phyloP scores from a whole-genome alignment of 345 rosid species.

The Fremontodendron californicum region DNA sequence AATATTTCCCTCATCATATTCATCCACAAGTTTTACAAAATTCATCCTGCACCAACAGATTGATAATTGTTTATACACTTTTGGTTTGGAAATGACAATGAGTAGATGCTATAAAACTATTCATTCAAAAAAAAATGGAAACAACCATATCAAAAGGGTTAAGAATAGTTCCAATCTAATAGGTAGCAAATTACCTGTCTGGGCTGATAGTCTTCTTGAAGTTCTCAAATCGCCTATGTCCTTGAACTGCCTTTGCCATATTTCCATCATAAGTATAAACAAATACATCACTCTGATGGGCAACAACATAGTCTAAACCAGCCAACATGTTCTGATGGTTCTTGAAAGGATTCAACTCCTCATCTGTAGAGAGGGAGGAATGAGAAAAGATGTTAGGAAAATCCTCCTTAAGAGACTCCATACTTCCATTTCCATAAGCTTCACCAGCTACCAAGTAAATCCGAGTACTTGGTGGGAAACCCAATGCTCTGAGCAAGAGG shows the following conservation, averaged over 20 bases:
- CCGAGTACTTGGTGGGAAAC: conserved; percentile 67
- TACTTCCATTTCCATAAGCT: conserved; percentile 81
- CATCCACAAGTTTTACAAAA: conserved; percentile 77
- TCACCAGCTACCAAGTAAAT: conserved; percentile 97
- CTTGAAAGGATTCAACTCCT: conserved; percentile 56
- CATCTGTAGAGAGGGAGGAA: conserved; percentile 66
- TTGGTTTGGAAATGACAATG: background rate
- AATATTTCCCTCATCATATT: conserved; percentile 66
- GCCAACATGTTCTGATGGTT: conserved; percentile 93
- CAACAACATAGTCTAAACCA: conserved; percentile 85
- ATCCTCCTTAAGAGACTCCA: conserved; percentile 64
- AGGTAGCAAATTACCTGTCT: conserved; percentile 52
- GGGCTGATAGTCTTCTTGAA: conserved; percentile 88
- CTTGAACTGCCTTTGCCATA: conserved; percentile 98
- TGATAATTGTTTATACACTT: background rate
- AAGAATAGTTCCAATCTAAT: background rate
- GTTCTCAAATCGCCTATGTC: conserved; percentile 81
- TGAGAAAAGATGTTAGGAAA: conserved; percentile 81
- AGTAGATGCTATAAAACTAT: background rate
- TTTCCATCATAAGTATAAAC: conserved; percentile 89
- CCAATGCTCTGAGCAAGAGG: conserved; percentile 74
- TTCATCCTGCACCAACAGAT: conserved; percentile 56
- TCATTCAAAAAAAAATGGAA: conserved; percentile 1
- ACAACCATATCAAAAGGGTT: background rate
- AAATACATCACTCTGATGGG: conserved; percentile 83